Percentiles rank a stretch among this genome's conserved stretches.
These are phyloP conservation scores for Hymenoscyphus infarciens DNA, from an alignment of 2,329 filamentous ascomycete species.

Conservation along the genomic window DNA sequence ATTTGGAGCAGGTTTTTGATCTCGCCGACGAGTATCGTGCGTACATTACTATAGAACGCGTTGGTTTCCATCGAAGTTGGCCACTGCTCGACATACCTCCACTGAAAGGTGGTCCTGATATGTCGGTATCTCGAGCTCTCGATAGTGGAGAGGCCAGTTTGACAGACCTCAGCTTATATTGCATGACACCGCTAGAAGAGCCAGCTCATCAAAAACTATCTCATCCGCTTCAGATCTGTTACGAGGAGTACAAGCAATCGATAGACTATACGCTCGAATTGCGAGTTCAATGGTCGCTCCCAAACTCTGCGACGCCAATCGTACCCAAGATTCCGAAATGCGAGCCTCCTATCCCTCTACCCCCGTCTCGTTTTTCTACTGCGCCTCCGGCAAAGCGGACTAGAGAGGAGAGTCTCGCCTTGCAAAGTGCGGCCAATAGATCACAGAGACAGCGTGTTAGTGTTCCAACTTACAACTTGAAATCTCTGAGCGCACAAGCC, in stretches of 20 bases:
- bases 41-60: constrained; percentile 19
- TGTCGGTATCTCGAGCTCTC: constrained; percentile 6
- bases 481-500: constrained; percentile 54
- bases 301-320: constrained; percentile 8
- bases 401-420: constrained; percentile 9
- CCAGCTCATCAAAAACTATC: constrained; percentile 12
- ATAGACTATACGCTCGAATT: constrained; percentile 19
- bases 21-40: constrained; percentile 26
- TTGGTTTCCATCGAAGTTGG: constrained; percentile 22
- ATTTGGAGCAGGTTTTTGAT: constrained; percentile 9
- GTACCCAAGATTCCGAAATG: not conserved
- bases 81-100: constrained; percentile 19
- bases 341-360: not conserved
- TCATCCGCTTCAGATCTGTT: constrained; percentile 14
- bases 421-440: constrained; percentile 23
- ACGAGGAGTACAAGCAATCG: constrained; percentile 11
- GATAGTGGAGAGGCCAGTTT: not conserved
- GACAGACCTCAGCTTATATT: constrained; percentile 8
- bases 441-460: constrained; percentile 23
- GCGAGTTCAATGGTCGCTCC: constrained; percentile 26
- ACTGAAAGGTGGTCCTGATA: not conserved
- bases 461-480: constrained; percentile 52
- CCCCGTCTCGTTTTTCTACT: not conserved
- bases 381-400: constrained; percentile 12
- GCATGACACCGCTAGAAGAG: constrained; percentile 8